Evolutionary conservation across 2,329 filamentous ascomycete genomes (phyloP).

Genomic region (Claviceps spartinae): DNA sequence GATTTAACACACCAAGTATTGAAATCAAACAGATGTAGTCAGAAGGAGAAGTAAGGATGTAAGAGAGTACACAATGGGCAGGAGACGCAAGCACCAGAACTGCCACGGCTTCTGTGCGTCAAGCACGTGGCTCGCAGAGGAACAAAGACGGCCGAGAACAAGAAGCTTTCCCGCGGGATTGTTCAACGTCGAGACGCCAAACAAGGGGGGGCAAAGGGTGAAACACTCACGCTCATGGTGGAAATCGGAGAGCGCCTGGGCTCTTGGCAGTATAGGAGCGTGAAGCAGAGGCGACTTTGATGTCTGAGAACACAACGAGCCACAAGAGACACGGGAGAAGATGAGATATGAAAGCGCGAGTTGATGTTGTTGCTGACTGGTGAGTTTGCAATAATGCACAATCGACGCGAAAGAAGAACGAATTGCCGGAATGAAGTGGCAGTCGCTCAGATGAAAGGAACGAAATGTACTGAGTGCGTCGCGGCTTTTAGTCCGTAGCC

Average conservation of each 20-base stretch:
- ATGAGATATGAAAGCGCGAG: background rate
- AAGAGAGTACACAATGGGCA: background rate
- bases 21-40: background rate
- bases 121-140: background rate
- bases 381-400: background rate
- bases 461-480: background rate
- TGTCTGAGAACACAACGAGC: background rate
- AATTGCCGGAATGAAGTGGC: background rate
- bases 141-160: background rate
- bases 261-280: background rate
- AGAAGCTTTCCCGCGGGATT: background rate
- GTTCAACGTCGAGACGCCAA: slow-evolving; percentile 11
- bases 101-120: background rate
- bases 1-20: slow-evolving; percentile 2
- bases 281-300: background rate
- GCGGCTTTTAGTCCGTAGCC: background rate
- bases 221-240: slow-evolving; percentile 18
- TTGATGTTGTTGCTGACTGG: background rate
- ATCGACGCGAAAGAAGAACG: background rate
- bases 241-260: slow-evolving; percentile 5
- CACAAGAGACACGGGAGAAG: background rate
- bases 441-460: slow-evolving; percentile 1
- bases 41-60: background rate
- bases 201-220: slow-evolving; percentile 10
- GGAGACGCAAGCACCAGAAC: background rate